Evolutionary conservation across 2,329 filamentous ascomycete species (phyloP), one percentile per base, ranked within the genome.

Genomic region (Penicillium paneum): DNA sequence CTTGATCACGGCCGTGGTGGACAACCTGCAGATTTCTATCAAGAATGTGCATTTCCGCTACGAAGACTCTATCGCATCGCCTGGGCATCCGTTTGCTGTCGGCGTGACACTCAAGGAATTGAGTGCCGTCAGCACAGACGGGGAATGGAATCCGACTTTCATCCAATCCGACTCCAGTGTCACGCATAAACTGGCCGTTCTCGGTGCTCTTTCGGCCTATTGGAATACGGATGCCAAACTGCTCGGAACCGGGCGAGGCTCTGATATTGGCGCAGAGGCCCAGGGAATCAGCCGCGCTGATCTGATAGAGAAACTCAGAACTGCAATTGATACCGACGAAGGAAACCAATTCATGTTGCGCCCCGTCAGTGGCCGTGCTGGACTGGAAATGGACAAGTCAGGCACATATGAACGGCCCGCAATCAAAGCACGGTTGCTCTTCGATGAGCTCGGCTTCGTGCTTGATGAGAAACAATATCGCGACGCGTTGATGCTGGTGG

Each of bases 21-120:
- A 99, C 80, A 99, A 99, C 68, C 81, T 99, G 38, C 94, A 99
- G 74, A 90, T 99, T 65, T 94, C 89, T 24, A 87, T 99, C 74
- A 97, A 96, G 80, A 99, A 97, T 71, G 96, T 99, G 56, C 94
- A 99, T 72, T 84, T 99, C 60, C 90, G 94, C 65, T 99, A 99
- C 74, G 94, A 99, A 75, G 94, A 99, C 75, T 92, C 93, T 13
- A 91, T 99, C 66, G 95, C 94, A 19, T 90, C 92, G 10, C 92
- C 93, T 0, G 92, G 91, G 0, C 94, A 99, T 71, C 93, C 95
- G 0, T 99, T 99, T 66, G 91, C 94, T 5, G 83, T 96, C 6
- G 94, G 95, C 45, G 71, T 99, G 56, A 99, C 92, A 0, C 83
- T 99, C 54, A 89, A 96, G 68, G 93, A 97, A 74, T 92, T 99